These are phyloP conservation scores for Lophiotrema nucula DNA, from an alignment of 495 filamentous ascomycete genomes.

Conservation along the genomic window DNA sequence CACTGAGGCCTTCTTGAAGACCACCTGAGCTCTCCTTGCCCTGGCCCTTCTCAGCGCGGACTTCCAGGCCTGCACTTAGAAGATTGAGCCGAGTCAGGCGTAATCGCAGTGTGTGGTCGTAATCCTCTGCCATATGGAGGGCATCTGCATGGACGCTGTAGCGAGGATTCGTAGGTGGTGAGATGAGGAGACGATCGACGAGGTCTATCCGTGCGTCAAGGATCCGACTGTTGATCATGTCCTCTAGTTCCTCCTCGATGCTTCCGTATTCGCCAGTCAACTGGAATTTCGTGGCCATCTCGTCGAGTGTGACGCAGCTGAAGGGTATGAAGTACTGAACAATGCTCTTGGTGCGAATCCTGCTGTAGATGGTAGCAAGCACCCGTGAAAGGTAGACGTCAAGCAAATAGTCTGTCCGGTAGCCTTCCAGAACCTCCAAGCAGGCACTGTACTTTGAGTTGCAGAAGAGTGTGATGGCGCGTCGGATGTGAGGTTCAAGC, in stretches of 20 bases:
- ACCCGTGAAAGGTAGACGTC: constrained; percentile 84
- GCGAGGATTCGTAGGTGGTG: constrained; percentile 63
- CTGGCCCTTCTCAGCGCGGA: constrained; percentile 47
- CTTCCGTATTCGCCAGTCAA: constrained; percentile 43
- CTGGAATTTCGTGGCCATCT: constrained; percentile 40
- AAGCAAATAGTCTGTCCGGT: constrained; percentile 80
- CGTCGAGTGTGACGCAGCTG: constrained; percentile 42
- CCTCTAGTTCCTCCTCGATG: constrained; percentile 73
- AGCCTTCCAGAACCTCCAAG: constrained; percentile 75
- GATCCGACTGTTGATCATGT: constrained; percentile 68
- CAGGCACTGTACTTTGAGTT: constrained; percentile 83
- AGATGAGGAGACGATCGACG: constrained; percentile 72
- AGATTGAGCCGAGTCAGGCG: constrained; percentile 74
- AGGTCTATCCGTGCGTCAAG: constrained; percentile 83
- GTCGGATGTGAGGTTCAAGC: constrained; percentile 88
- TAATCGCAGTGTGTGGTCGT: constrained; percentile 70
- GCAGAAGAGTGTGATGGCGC: constrained; percentile 83
- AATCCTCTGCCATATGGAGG: constrained; percentile 64
- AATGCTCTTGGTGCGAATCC: constrained; percentile 85
- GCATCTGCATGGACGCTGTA: constrained; percentile 64
- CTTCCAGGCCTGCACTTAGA: constrained; percentile 69
- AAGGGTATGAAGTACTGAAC: constrained; percentile 70
- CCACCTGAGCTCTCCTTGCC: not conserved
- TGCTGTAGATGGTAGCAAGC: constrained; percentile 63
- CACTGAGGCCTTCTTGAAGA: constrained; percentile 2